Evolutionary conservation across 2,329 filamentous ascomycete species (phyloP), one percentile per base, ranked within the genome.

Genomic region (Harringtonia aguacate): DNA sequence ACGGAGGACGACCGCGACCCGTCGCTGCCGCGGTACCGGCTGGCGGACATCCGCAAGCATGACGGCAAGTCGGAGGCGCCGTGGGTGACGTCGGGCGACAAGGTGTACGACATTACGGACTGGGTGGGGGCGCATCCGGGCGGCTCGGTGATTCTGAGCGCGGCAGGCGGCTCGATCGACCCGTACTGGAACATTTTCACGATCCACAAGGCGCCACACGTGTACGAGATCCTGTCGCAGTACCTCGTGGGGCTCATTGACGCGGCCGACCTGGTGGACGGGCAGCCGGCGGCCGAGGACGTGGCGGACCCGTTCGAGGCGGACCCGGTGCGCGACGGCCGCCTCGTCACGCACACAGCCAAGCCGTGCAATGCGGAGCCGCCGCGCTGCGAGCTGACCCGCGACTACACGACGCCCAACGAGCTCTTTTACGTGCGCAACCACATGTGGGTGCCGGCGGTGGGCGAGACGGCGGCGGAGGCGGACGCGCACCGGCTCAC

Each of bases 181-280:
- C 72, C 74, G 0, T 84, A 82, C 60, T 84, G 80, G 80, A 67
- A 81, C 47, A 81, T 84, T 43, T 84, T 84, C 56, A 68, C 71
- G 38, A 83, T 84, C 46, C 80, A 84, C 63, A 79, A 83, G 56
- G 69, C 72, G 17, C 66, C 75, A 35, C 75, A 84, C 47, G 77
- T 84, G 7, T 70, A 72, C 47, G 75, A 81, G 41, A 79, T 84
- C 34, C 64, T 84, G 1, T 67, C 75, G n/a, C 70, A 77, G 51
- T 84, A 79, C 54, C 63, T 72, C 22, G 77, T 84, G 38, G 80
- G 80, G 24, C 72, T 70, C 38, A 67, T 84, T 3, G 71, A 83
- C 49, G 59, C 61, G 2, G 65, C 62, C 10, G 80, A 84, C 53
- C 67, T 84, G 3, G 60, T 72, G 8, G 61, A 78, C 45, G 78